These are phyloP conservation scores for Solanum acaule DNA, from an alignment of 257 asterid species.

Conservation along the genomic window DNA sequence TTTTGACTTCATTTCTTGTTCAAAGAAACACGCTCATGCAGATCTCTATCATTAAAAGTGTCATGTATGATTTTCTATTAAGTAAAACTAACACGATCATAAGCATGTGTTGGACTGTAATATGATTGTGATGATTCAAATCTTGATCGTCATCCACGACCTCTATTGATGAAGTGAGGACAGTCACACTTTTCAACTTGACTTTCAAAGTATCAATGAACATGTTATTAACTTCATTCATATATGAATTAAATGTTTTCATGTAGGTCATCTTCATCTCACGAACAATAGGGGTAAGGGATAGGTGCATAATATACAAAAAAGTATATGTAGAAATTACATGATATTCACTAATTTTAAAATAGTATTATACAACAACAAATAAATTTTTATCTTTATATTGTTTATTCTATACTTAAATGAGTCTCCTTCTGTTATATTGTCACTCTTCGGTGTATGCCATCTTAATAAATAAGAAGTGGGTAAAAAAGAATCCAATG, in stretches of 20 bases:
- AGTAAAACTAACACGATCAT: background rate
- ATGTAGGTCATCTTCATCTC: background rate
- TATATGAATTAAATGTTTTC: background rate
- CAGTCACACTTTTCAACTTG: background rate
- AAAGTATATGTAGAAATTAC: background rate
- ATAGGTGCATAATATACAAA: background rate
- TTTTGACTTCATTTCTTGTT: background rate
- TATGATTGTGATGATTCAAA: background rate
- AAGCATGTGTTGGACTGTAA: background rate
- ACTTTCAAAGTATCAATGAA: background rate
- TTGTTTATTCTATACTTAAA: too few relatives aligned
- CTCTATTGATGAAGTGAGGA: background rate
- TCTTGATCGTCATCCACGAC: background rate
- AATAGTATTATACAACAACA: too few relatives aligned
- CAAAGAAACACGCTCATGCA: background rate
- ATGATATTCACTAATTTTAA: background rate
- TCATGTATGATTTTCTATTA: background rate
- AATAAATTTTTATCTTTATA: too few relatives aligned
- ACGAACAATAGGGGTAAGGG: background rate
- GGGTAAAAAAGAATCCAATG: too few relatives aligned
- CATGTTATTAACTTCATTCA: background rate
- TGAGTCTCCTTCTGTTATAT: too few relatives aligned
- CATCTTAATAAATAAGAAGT: too few relatives aligned
- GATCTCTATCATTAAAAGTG: background rate
- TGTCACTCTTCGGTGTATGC: too few relatives aligned